phyloP scores from a whole-genome alignment of 352 stramenopile species.

The Phytophthora litchii region DNA sequence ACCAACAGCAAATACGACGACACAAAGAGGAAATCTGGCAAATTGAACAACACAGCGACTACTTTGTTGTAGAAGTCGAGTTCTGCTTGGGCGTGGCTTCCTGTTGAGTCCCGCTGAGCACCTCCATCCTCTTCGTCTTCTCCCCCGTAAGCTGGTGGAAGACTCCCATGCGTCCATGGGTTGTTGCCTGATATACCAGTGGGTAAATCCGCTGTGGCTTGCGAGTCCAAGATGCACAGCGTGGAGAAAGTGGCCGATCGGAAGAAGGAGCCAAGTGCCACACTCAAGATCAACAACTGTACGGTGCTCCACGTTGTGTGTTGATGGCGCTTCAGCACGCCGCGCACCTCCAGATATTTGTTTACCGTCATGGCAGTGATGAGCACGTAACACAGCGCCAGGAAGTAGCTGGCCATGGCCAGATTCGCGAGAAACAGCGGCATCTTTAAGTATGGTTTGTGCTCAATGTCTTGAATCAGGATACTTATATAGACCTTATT shows the following conservation, averaged over 20 bases:
- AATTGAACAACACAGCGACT: constrained; percentile 91
- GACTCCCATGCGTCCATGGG: constrained; percentile 17
- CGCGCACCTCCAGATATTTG: constrained; percentile 75
- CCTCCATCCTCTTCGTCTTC: constrained; percentile 23
- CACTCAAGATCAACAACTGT: constrained; percentile 81
- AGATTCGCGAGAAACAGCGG: constrained; percentile 89
- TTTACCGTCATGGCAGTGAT: constrained; percentile 80
- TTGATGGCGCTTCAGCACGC: constrained; percentile 69
- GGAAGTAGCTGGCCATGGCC: constrained; percentile 88
- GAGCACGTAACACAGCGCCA: constrained; percentile 88
- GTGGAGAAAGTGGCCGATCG: constrained; percentile 87
- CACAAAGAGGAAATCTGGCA: constrained; percentile 93
- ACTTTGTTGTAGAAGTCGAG: constrained; percentile 92
- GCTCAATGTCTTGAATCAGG: constrained; percentile 3
- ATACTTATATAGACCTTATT: constrained; percentile 20
- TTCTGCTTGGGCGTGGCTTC: constrained; percentile 54
- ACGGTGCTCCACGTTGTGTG: constrained; percentile 80
- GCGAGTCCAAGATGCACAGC: constrained; percentile 88
- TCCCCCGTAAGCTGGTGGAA: constrained; percentile 14
- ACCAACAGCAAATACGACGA: constrained; percentile 92
- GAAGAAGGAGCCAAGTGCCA: constrained; percentile 87
- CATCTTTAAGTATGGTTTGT: constrained; percentile 40
- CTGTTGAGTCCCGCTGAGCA: constrained; percentile 14
- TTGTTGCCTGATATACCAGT: constrained; percentile 32
- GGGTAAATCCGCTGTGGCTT: constrained; percentile 55